Evolutionary conservation across 2,329 filamentous ascomycete species (phyloP).

Genomic region (Fusarium beomiforme): DNA sequence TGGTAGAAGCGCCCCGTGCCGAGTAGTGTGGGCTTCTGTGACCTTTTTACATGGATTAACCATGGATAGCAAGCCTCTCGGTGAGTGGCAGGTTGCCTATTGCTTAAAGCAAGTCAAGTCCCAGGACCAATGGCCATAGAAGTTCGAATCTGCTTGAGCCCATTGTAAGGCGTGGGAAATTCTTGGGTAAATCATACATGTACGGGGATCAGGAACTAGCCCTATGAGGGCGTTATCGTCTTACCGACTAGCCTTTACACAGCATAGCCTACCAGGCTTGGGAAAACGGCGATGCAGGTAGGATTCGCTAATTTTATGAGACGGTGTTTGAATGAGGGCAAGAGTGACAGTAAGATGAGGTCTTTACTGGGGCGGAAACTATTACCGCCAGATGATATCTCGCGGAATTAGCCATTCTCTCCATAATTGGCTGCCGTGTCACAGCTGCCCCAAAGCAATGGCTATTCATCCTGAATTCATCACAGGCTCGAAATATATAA

Average conservation of each 20-base stretch:
- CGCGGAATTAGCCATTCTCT: background rate
- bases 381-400: background rate
- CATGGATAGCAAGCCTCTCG: background rate
- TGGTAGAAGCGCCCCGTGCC: constrained; percentile 3
- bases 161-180: background rate
- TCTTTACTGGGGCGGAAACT: constrained; percentile 4
- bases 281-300: constrained; percentile 12
- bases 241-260: background rate
- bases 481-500: constrained; percentile 1
- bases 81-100: constrained; percentile 3
- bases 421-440: background rate
- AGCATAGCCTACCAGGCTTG: background rate
- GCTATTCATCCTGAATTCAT: background rate
- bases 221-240: background rate
- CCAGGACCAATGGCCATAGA: background rate
- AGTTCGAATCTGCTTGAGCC: constrained; percentile 5
- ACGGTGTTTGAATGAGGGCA: background rate
- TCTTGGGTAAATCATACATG: background rate
- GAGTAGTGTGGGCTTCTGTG: constrained; percentile 1
- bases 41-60: background rate
- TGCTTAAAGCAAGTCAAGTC: too few species aligned
- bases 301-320: background rate
- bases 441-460: background rate
- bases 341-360: constrained; percentile 6
- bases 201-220: constrained; percentile 3